Evolutionary conservation across 495 filamentous ascomycete species (phyloP).

Genomic region (Neurospora sp.): DNA sequence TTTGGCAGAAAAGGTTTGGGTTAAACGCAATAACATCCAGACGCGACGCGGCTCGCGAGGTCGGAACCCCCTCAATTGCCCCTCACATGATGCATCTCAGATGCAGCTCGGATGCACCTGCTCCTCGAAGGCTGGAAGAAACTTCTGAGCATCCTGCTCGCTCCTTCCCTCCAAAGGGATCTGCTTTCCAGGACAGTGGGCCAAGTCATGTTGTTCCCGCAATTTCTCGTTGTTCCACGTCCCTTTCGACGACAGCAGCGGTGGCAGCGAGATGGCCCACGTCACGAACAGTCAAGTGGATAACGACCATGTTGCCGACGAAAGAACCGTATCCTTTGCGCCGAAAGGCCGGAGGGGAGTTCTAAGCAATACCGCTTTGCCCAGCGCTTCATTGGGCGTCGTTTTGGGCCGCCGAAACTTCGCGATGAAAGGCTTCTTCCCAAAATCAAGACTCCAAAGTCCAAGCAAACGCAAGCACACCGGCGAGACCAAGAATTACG

Average conservation of each 20-base stretch:
- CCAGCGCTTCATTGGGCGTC: background rate
- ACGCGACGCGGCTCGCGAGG: background rate
- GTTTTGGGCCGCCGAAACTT: background rate
- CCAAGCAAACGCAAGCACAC: background rate
- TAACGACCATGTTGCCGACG: background rate
- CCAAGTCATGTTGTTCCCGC: background rate
- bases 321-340: background rate
- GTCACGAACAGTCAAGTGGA: background rate
- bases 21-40: background rate
- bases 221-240: background rate
- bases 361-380: background rate
- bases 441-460: background rate
- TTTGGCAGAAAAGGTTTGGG: background rate
- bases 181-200: too few relatives aligned
- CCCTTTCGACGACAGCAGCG: background rate
- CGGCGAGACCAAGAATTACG: too few relatives aligned
- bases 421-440: background rate
- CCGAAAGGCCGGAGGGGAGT: accelerated
- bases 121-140: background rate
- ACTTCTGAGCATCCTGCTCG: too few relatives aligned
- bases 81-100: background rate
- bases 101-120: background rate
- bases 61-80: background rate
- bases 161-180: too few relatives aligned
- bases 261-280: background rate